These are phyloP conservation scores for Termitomyces sp. DNA, from an alignment of 768 basidiomycete genomes.

Conservation along the genomic window DNA sequence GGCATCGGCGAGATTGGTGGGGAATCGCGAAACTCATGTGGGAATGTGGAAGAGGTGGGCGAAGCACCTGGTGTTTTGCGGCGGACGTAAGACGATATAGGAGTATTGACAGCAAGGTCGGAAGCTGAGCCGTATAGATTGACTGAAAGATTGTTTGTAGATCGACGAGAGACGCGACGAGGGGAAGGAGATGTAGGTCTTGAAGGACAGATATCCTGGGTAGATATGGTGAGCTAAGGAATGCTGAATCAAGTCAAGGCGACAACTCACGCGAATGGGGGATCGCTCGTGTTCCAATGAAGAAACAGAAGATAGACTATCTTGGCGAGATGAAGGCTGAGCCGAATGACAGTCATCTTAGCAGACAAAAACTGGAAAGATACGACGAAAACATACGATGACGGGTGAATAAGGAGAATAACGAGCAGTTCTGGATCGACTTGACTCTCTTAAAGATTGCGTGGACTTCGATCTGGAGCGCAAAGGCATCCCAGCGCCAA, in stretches of 20 bases:
- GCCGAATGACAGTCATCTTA: background rate
- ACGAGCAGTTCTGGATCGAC: slow-evolving; percentile 34
- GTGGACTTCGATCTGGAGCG: slow-evolving; percentile 39
- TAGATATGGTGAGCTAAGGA: slow-evolving; percentile 2
- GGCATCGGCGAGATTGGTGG: slow-evolving; percentile 37
- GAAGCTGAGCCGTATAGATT: slow-evolving; percentile 44
- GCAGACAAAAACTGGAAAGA: background rate
- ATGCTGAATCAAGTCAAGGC: background rate
- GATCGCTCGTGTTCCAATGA: slow-evolving; percentile 34
- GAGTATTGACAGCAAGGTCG: slow-evolving; percentile 60
- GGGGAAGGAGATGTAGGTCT: slow-evolving; percentile 36
- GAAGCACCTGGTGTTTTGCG: slow-evolving; percentile 74
- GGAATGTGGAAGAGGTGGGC: slow-evolving; percentile 63
- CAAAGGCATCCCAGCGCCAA: slow-evolving; percentile 25
- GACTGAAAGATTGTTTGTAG: slow-evolving; percentile 40
- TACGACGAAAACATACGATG: slow-evolving; percentile 25
- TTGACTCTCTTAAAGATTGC: slow-evolving; percentile 37
- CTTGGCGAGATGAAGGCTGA: slow-evolving; percentile 38
- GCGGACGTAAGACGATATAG: slow-evolving; percentile 77
- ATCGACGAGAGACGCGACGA: slow-evolving; percentile 37
- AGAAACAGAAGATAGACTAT: slow-evolving; percentile 43
- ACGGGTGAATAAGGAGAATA: slow-evolving; percentile 47
- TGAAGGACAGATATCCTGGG: slow-evolving; percentile 32
- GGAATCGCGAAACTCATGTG: slow-evolving; percentile 37
- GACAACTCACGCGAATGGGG: slow-evolving; percentile 27